These are phyloP conservation scores for Scleroderma citrinum DNA, from an alignment of 768 basidiomycete genomes.

Conservation along the genomic window DNA sequence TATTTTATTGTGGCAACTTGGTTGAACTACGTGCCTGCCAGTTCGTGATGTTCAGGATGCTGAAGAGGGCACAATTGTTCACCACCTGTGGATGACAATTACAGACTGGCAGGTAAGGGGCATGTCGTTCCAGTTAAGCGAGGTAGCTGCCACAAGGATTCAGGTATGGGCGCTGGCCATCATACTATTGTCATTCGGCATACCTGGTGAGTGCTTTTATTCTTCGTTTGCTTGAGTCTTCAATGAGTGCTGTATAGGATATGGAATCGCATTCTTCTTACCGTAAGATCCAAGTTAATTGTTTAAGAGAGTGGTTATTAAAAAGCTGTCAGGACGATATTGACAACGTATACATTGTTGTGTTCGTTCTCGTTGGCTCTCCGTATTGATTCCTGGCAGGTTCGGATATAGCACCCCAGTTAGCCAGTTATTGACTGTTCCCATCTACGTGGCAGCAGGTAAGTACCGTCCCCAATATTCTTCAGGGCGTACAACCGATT, in stretches of 20 bases:
- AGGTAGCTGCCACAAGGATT: neutral
- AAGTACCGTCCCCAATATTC: slow-evolving; percentile 27
- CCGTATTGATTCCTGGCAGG: slow-evolving; percentile 22
- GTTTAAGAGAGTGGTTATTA: neutral
- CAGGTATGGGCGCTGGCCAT: slow-evolving; percentile 16
- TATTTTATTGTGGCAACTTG: slow-evolving; percentile 10
- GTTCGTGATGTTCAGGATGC: slow-evolving; percentile 45
- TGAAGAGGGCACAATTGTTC: too few relatives aligned
- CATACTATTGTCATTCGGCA: slow-evolving; percentile 52
- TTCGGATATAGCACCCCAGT: slow-evolving; percentile 52
- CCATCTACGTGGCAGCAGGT: slow-evolving; percentile 60
- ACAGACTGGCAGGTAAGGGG: slow-evolving; percentile 54
- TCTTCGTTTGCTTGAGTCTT: neutral
- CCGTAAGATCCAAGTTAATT: slow-evolving; percentile 33
- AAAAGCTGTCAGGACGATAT: slow-evolving; percentile 4
- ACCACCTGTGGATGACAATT: slow-evolving; percentile 45
- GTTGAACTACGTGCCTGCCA: slow-evolving; percentile 33
- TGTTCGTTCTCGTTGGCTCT: neutral
- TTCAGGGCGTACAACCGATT: neutral
- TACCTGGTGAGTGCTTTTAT: slow-evolving; percentile 41
- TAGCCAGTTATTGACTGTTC: slow-evolving; percentile 58
- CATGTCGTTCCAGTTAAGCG: neutral
- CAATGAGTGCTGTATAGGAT: slow-evolving; percentile 35
- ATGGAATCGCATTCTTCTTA: slow-evolving; percentile 59
- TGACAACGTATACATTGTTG: neutral